Evolutionary conservation across 78 protist genomes (phyloP), one percentile per base, ranked within the genome.

Genomic region (Emiliania huxleyi): DNA sequence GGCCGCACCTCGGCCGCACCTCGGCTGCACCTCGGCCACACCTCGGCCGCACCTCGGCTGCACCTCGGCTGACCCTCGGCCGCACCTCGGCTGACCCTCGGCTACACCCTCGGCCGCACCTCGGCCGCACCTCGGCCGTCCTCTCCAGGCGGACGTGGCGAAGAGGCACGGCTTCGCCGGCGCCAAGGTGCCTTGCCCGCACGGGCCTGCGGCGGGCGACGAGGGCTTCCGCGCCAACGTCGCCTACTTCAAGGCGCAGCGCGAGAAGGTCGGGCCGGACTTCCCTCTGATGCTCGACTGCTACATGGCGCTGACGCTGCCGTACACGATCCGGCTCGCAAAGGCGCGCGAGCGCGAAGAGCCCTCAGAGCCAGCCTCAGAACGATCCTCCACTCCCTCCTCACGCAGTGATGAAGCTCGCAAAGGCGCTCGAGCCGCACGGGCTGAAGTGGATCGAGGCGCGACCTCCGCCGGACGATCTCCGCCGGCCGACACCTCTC

Each of bases 141-240:
- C n/a, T n/a, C n/a, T n/a, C n/a, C n/a, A n/a, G n/a, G n/a, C 96
- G 22, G 94, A 73, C 73, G 0, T 73, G 11, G 96, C 93, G 44
- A 92, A 95, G 90, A 37, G 19, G 42, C 29, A 29, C 11, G 96
- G 96, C 52, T 95, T 95, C 49, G 91, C 43, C 29, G 83, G 94
- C n/a, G 93, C 95, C 26, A 95, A 95, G 94, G 15, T 95, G 23
- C 96, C 96, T 35, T 95, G 93, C 22, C 96, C 96, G 33, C 92
- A 95, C 33, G 95, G 95, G 5, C 96, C 95, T 3, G 89, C 55
- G 1, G 96, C 90, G 2, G 96, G 96, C 48, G 91, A 89, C 77
- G 62, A 91, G 46, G 93, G 93, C 52, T 44, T 69, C 40, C 42
- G 42, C 35, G 19, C 22, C 62, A 93, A 93, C 45, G 69, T 93